Conservation (phyloP, 73 alveolate genomes). For the Tetrahymena borealis region DNA sequence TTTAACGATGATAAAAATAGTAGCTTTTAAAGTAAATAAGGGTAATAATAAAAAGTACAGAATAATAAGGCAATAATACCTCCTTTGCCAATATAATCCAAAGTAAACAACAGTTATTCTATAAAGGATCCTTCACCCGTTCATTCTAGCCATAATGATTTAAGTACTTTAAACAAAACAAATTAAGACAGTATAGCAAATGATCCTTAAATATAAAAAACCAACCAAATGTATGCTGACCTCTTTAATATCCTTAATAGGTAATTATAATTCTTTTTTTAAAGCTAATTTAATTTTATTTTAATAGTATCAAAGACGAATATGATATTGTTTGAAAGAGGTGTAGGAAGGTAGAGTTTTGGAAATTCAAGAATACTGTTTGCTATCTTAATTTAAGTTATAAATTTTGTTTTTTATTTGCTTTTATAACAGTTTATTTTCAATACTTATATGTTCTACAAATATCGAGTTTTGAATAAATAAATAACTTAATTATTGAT, state of each 20-base stretch:
- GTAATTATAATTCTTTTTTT: not conserved
- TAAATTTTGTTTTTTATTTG: not conserved
- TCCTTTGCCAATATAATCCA: not conserved
- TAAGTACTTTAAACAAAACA: not conserved
- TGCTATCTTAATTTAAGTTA: too few species aligned
- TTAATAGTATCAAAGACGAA: not conserved
- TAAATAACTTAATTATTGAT: too few species aligned
- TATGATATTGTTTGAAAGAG: not conserved
- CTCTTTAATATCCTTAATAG: not conserved
- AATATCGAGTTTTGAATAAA: too few species aligned
- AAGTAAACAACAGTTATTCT: not conserved
- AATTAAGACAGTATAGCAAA: not conserved
- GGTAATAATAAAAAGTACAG: not conserved
- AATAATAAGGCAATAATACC: not conserved
- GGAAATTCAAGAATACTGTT: too few species aligned
- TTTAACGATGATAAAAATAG: not conserved
- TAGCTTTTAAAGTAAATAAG: not conserved
- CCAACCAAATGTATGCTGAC: not conserved
- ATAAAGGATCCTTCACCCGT: not conserved
- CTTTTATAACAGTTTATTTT: too few species aligned
- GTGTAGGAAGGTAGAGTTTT: too few species aligned
- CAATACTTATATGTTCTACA: too few species aligned
- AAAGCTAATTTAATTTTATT: not conserved
- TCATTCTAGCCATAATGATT: not conserved
- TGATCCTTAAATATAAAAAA: not conserved